Conservation (phyloP, 2,329 filamentous ascomycete species). For the Leptoxyphium fumago region DNA sequence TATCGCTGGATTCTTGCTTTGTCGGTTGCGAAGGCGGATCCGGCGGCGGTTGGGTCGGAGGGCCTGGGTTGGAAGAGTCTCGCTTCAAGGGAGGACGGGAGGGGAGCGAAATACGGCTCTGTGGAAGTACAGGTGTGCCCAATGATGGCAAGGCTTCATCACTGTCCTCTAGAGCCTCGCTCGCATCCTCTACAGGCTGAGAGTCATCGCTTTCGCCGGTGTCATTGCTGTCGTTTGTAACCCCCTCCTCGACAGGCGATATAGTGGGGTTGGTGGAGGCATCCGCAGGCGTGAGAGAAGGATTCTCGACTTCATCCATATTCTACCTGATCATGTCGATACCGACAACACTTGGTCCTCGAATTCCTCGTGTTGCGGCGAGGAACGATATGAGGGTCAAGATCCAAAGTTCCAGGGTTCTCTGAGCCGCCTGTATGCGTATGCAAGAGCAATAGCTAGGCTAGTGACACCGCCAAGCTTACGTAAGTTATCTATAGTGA, state of each 20-base stretch:
- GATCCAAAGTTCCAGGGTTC: too few relatives aligned
- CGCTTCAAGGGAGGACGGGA: slow-evolving; percentile 25
- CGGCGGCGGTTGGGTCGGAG: slow-evolving; percentile 28
- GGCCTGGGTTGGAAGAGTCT: slow-evolving; percentile 24
- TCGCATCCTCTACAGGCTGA: slow-evolving; percentile 6
- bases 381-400: too few relatives aligned
- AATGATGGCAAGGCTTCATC: slow-evolving; percentile 6
- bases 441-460: too few relatives aligned
- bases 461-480: too few relatives aligned
- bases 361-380: too few relatives aligned
- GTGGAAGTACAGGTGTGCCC: not conserved
- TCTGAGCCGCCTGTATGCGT: too few relatives aligned
- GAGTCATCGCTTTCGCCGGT: slow-evolving; percentile 3
- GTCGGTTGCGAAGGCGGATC: slow-evolving; percentile 21
- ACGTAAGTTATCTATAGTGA: too few relatives aligned
- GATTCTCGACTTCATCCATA: slow-evolving; percentile 26
- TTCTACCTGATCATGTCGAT: not conserved
- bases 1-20: slow-evolving; percentile 11
- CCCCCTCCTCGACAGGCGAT: slow-evolving; percentile 11
- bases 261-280: slow-evolving; percentile 17
- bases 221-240: slow-evolving; percentile 4
- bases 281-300: slow-evolving; percentile 19
- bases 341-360: not conserved
- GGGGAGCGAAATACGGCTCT: slow-evolving; percentile 1
- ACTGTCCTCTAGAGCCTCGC: slow-evolving; percentile 7